phyloP scores from a whole-genome alignment of 148 eudicot genomes.

The Persicaria maculosa region DNA sequence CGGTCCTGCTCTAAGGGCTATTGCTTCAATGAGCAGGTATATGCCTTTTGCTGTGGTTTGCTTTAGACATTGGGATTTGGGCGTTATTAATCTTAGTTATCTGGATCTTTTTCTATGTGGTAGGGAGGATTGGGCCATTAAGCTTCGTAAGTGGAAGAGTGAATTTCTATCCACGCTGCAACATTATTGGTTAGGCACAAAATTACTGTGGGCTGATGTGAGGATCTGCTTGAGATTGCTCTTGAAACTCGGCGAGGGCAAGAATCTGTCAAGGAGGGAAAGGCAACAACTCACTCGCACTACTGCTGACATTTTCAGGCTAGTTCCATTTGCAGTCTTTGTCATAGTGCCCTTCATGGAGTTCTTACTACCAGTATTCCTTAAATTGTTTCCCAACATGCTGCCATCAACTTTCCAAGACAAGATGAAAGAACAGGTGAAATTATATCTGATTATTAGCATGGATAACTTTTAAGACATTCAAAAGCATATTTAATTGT shows the following conservation, averaged over 20 bases:
- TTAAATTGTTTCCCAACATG: conserved; percentile 82
- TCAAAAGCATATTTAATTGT: background rate
- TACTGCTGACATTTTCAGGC: conserved; percentile 90
- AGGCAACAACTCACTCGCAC: conserved; percentile 86
- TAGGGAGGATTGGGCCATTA: conserved; percentile 81
- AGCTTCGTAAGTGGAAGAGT: conserved; percentile 63
- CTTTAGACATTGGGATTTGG: conserved; percentile 6
- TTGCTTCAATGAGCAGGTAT: conserved; percentile 87
- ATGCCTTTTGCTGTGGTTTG: background rate
- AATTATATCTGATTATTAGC: conserved; percentile 4
- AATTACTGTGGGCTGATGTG: conserved; percentile 82
- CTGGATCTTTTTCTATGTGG: conserved; percentile 5
- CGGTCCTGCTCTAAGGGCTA: conserved; percentile 66
- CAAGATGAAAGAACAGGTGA: conserved; percentile 82
- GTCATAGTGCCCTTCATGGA: conserved; percentile 87
- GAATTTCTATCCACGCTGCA: conserved; percentile 58
- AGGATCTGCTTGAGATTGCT: conserved; percentile 69
- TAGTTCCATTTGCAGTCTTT: conserved; percentile 81
- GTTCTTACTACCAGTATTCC: conserved; percentile 68
- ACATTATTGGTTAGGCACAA: conserved; percentile 82
- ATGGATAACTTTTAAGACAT: background rate
- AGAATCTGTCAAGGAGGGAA: conserved; percentile 75
- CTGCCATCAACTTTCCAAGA: conserved; percentile 87
- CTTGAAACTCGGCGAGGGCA: conserved; percentile 61
- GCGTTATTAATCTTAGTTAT: background rate